Evolutionary conservation across 305 asterid genomes (phyloP).

Genomic region (Fraxinus greggii): DNA sequence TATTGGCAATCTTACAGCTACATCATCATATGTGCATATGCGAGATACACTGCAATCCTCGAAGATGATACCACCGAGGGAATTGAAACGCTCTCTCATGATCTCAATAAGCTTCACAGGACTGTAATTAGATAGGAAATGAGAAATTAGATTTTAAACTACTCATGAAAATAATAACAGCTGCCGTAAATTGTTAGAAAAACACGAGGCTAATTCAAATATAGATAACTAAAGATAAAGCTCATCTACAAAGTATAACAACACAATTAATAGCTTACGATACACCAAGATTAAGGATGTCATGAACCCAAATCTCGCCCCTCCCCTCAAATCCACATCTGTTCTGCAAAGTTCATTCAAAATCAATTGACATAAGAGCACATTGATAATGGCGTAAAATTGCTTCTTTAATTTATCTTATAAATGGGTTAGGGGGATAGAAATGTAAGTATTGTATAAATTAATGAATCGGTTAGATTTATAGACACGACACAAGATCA

Average conservation of each 20-base stretch:
- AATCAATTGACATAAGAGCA: not conserved
- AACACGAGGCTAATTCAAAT: not conserved
- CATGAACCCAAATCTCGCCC: slow-evolving; percentile 92
- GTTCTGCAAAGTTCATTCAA: slow-evolving; percentile 54
- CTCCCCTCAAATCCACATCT: slow-evolving; percentile 97
- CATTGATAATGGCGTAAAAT: not conserved
- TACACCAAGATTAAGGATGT: slow-evolving; percentile 90
- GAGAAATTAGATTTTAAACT: not conserved
- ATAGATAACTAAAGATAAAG: not conserved
- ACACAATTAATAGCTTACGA: slow-evolving; percentile 55
- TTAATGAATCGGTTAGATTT: not conserved
- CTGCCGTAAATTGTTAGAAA: not conserved
- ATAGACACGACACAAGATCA: not conserved
- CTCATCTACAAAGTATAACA: not conserved
- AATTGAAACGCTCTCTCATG: slow-evolving; percentile 62
- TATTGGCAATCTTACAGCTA: slow-evolving; percentile 67
- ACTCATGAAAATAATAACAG: not conserved
- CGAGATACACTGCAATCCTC: slow-evolving; percentile 75
- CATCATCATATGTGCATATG: slow-evolving; percentile 64
- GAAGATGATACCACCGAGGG: slow-evolving; percentile 75
- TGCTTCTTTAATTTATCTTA: not conserved
- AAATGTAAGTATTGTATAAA: not conserved
- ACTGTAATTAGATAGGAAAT: slow-evolving; percentile 38
- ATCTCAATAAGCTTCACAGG: slow-evolving; percentile 80
- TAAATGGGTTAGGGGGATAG: not conserved